Percentiles rank a stretch among this genome's conserved stretches.
Conservation (phyloP, 352 stramenopile species). For the Pythium insidiosum region DNA sequence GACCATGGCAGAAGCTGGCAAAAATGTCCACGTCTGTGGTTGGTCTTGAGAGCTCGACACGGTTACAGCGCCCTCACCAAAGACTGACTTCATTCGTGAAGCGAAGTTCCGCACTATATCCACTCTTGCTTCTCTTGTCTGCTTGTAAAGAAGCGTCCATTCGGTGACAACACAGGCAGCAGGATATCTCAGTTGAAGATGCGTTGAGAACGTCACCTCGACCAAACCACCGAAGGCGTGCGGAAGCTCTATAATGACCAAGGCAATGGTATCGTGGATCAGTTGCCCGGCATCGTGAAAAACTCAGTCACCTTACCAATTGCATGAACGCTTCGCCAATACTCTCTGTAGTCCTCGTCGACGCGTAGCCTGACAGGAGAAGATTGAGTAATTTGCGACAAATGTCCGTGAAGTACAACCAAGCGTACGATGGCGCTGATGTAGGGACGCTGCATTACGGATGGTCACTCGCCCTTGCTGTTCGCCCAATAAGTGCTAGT, state of each 20-base stretch:
- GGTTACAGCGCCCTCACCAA: slow-evolving; percentile 12
- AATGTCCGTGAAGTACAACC: too few species aligned
- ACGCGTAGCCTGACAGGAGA: too few species aligned
- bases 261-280: too few species aligned
- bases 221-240: slow-evolving; percentile 28
- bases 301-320: too few species aligned
- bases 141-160: slow-evolving; percentile 24
- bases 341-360: too few species aligned
- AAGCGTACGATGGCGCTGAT: too few species aligned
- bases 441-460: too few species aligned
- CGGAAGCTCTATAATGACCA: slow-evolving; percentile 13
- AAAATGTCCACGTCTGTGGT: slow-evolving; percentile 6
- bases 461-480: too few species aligned
- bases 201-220: slow-evolving; percentile 23
- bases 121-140: slow-evolving; percentile 22
- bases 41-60: slow-evolving; percentile 10
- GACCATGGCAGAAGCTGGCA: slow-evolving; percentile 20
- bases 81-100: slow-evolving; percentile 17
- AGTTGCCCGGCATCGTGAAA: too few species aligned
- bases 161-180: slow-evolving; percentile 27
- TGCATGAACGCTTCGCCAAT: too few species aligned
- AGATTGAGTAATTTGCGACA: too few species aligned
- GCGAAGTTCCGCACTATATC: slow-evolving; percentile 20
- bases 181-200: slow-evolving; percentile 26
- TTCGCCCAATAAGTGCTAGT: too few species aligned